Conservation (phyloP, 1,284 basidiomycete species). For the Omphalotus olearius region DNA sequence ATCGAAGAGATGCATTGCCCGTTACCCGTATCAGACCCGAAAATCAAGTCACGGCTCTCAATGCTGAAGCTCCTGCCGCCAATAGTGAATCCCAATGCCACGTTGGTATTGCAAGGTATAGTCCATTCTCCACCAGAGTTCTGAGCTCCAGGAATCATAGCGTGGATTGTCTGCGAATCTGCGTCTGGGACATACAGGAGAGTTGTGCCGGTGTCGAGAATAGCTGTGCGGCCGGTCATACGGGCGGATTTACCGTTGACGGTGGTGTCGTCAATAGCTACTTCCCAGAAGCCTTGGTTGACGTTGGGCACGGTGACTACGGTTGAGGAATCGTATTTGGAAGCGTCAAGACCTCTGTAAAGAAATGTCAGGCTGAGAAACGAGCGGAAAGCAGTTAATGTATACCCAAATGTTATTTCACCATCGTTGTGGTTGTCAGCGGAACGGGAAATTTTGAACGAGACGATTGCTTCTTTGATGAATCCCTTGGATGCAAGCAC, state of each 20-base stretch:
- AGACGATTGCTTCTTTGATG: constrained; percentile 68
- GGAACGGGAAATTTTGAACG: constrained; percentile 77
- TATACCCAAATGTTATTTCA: constrained; percentile 59
- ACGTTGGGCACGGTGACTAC: constrained; percentile 58
- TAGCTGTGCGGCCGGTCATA: constrained; percentile 61
- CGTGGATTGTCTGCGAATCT: constrained; percentile 56
- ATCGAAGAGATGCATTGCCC: constrained; percentile 78
- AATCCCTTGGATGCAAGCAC: constrained; percentile 57
- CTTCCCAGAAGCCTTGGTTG: constrained; percentile 80
- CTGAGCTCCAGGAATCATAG: constrained; percentile 57
- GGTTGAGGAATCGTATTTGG: constrained; percentile 57
- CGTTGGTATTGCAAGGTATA: constrained; percentile 74
- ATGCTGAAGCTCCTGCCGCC: constrained; percentile 62
- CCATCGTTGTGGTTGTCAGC: constrained; percentile 75
- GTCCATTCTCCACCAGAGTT: constrained; percentile 66
- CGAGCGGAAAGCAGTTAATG: constrained; percentile 35
- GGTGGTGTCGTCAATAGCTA: constrained; percentile 49
- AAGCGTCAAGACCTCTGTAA: constrained; percentile 57
- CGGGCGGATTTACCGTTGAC: constrained; percentile 53
- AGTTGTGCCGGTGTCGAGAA: constrained; percentile 79
- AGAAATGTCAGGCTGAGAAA: constrained; percentile 1
- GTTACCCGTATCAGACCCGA: constrained; percentile 57
- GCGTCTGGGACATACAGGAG: constrained; percentile 56
- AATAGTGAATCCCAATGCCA: constrained; percentile 65
- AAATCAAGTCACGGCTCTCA: constrained; percentile 65